Conservation (phyloP, 768 basidiomycete genomes). For the Kwoniella botswanensis region DNA sequence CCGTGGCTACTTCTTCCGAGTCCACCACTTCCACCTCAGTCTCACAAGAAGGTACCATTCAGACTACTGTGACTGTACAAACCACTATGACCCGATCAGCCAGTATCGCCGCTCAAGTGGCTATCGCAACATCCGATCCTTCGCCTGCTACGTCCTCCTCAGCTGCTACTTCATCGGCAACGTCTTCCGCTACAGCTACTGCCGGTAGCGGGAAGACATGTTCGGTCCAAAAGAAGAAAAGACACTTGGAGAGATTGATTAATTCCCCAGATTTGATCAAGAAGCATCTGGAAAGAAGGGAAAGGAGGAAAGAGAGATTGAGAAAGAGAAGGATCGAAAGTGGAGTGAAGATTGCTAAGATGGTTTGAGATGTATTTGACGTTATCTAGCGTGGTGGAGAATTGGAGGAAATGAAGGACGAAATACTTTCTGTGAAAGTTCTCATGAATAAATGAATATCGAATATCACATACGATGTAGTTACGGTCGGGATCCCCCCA, state of each 20-base stretch:
- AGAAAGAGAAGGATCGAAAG: constrained; percentile 11
- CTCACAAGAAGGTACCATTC: constrained; percentile 1
- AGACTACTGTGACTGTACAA: constrained; percentile 14
- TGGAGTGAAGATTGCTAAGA: neutral
- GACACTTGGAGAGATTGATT: constrained; percentile 12
- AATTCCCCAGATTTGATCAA: constrained; percentile 15
- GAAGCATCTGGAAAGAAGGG: constrained; percentile 11
- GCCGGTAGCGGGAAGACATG: constrained; percentile 1
- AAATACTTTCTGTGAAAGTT: neutral
- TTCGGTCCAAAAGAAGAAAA: constrained; percentile 2
- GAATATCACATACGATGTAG: too few species aligned
- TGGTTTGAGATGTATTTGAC: neutral
- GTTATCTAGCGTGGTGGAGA: neutral
- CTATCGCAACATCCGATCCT: constrained; percentile 4
- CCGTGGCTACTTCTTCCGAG: neutral
- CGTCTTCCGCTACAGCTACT: too few species aligned
- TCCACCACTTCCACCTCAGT: constrained; percentile 1
- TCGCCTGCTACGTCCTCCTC: neutral
- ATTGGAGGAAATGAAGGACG: too few species aligned
- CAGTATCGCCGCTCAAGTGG: constrained; percentile 3
- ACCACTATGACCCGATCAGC: constrained; percentile 10
- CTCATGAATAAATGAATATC: too few species aligned
- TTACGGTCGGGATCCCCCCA: too few species aligned
- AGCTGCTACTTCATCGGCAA: neutral
- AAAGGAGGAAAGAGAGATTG: constrained; percentile 21